A percentile compares a stretch with the other conserved stretches of the same genome.
Conservation (phyloP, 257 asterid genomes). For the Anisodus tanguticus region DNA sequence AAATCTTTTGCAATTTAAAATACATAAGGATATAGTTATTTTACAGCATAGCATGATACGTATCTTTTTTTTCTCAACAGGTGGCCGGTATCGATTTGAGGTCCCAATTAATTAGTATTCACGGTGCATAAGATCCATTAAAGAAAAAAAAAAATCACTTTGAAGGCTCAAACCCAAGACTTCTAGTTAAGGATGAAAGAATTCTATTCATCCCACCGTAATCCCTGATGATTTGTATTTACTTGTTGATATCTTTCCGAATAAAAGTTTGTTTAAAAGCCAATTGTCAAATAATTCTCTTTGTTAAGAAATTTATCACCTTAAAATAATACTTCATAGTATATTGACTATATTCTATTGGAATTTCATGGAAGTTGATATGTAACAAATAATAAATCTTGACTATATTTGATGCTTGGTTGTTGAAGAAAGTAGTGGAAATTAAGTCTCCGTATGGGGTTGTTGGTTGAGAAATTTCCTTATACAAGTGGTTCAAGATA, state of each 20-base stretch:
- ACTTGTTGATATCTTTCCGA: background rate
- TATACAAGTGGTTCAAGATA: slow-evolving; percentile 15
- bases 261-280: background rate
- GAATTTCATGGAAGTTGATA: background rate
- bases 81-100: too few relatives aligned
- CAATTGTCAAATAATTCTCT: background rate
- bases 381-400: background rate
- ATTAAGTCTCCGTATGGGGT: background rate
- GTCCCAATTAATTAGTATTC: too few relatives aligned
- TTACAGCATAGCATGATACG: too few relatives aligned
- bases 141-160: too few relatives aligned
- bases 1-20: background rate
- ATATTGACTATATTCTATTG: background rate
- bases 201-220: background rate
- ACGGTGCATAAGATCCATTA: too few relatives aligned
- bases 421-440: slow-evolving; percentile 12
- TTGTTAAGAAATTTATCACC: background rate
- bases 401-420: background rate
- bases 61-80: too few relatives aligned
- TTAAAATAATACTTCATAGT: too few relatives aligned
- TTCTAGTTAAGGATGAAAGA: too few relatives aligned
- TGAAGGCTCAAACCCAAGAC: too few relatives aligned
- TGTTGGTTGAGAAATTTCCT: slow-evolving; percentile 1
- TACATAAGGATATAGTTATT: background rate
- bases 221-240: background rate